Evolutionary conservation across 1,284 basidiomycete genomes (phyloP), one percentile per base, ranked within the genome.

Genomic region (Marasmius fiardii): DNA sequence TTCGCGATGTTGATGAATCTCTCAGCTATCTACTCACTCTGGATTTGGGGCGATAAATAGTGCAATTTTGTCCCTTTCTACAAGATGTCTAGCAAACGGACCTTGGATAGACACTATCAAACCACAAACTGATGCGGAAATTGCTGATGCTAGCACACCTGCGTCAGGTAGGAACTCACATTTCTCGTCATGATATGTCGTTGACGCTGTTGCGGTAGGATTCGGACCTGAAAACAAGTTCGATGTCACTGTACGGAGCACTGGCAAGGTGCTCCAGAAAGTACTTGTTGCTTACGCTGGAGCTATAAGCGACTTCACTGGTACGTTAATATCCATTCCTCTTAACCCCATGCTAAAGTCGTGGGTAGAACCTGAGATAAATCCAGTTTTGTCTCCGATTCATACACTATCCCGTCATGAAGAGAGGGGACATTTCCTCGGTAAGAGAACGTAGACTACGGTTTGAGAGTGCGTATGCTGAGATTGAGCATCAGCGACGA

Each of bases 21-120:
- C 50, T 2, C 57, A 89, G 87, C 66, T 77, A 33, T 78, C 83
- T 62, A 78, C 80, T 53, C 81, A 85, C 68, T 82, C 86, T 2
- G 86, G 89, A 4, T 94, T 93, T 65, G 93, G 93, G 3, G 82
- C 85, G 0, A 81, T 96, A 57, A 95, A 98, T 67, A 77, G 83
- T 2, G 88, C 93, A 0, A 83, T 96, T 18, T 76, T 96, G 12
- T 79, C 80, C 8, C 74, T 97, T 0, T 87, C 92, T 0, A 86
- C 93, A 20, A 80, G 82, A 60, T 88, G 83, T 64, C 79, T 97
- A n/a, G 83, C 85, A 18, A 75, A 74, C 41, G 77, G 81, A 10
- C 76, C 76, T 49, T 90, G 86, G 80, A 77, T 79, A 23, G 74
- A 81, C 24, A 72, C 71, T 26, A 74, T 94, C 1, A 70, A 79